Evolutionary conservation across 2,329 filamentous ascomycete species (phyloP), one percentile per base, ranked within the genome.

Genomic region (Byssoonygena ceratinophila): DNA sequence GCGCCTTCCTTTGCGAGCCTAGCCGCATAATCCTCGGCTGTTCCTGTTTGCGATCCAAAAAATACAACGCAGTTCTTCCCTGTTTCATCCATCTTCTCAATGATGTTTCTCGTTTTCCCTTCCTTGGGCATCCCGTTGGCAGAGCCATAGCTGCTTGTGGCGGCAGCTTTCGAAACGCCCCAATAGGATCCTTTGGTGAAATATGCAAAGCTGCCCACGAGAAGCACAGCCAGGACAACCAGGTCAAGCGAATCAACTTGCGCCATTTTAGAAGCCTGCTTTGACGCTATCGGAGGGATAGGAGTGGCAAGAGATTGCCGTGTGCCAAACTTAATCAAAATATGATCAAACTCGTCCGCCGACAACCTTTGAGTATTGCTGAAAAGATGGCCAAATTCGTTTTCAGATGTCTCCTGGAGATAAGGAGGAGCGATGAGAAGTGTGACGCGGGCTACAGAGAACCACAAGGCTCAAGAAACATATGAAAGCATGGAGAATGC

Each of bases 61-160:
- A 98, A 96, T 64, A 98, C 85, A 59, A 98, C 84, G 70, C 91
- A 96, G 74, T 98, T 97, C 76, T 97, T 98, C 70, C 83, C 84
- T 9, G 82, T 83, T 74, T 97, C 89, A 20, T 96, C 87, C 83
- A 98, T 85, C 74, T 94, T 94, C 77, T 97, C 87, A 55, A 96
- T 67, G 58, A 98, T 90, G 69, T 96, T 90, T 61, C 92, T 79
- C 55, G 90, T 91, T 75, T 89, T 90, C 61, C 84, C 87, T 73
- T 87, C 94, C 58, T 77, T 76, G 25, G 50, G 31, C 59, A 78
- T 80, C 65, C 80, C 79, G 67, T 80, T 82, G 62, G 83, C 77
- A 5, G 62, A 57, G 20, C 60, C 56, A 62, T 88, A 81, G 48
- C 85, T 81, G 63, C 77, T 80, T 60, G 87, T 86, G 70, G 95